phyloP scores from a whole-genome alignment of 768 basidiomycete genomes.

The Gelatoporia subvermispora region DNA sequence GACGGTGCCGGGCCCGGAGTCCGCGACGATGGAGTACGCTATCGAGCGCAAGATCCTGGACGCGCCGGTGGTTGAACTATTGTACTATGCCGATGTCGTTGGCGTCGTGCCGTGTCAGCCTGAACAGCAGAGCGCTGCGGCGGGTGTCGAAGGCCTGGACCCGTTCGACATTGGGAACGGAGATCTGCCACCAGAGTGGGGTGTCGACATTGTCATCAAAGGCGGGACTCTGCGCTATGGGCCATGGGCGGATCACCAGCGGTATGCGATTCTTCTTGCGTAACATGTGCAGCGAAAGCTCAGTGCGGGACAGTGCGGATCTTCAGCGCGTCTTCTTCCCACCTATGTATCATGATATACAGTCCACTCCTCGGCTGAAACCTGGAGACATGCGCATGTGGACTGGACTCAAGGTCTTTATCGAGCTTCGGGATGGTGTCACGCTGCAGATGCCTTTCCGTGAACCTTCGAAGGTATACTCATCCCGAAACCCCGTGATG shows the following conservation, averaged over 20 bases:
- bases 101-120: conserved; percentile 57
- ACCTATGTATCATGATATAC: conserved; percentile 60
- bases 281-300: background rate
- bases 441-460: conserved; percentile 84
- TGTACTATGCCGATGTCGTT: conserved; percentile 83
- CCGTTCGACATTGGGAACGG: conserved; percentile 79
- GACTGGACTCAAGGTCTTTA: conserved; percentile 73
- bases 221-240: conserved; percentile 80
- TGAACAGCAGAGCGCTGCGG: conserved; percentile 14
- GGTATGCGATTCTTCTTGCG: conserved; percentile 36
- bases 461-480: conserved; percentile 76
- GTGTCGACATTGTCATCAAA: conserved; percentile 76
- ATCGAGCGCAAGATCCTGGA: conserved; percentile 82
- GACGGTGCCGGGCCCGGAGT: conserved; percentile 52
- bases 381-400: conserved; percentile 82
- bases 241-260: conserved; percentile 94
- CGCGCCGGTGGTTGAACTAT: conserved; percentile 68
- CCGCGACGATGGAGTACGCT: conserved; percentile 72
- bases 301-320: conserved; percentile 43
- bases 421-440: conserved; percentile 77
- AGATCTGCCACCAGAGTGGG: conserved; percentile 89
- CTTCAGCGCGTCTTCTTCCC: conserved; percentile 86
- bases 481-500: too few species aligned
- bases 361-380: conserved; percentile 51
- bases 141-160: conserved; percentile 32